Evolutionary conservation across 345 rosid species (phyloP).

Genomic region (Sisymbrium irio): DNA sequence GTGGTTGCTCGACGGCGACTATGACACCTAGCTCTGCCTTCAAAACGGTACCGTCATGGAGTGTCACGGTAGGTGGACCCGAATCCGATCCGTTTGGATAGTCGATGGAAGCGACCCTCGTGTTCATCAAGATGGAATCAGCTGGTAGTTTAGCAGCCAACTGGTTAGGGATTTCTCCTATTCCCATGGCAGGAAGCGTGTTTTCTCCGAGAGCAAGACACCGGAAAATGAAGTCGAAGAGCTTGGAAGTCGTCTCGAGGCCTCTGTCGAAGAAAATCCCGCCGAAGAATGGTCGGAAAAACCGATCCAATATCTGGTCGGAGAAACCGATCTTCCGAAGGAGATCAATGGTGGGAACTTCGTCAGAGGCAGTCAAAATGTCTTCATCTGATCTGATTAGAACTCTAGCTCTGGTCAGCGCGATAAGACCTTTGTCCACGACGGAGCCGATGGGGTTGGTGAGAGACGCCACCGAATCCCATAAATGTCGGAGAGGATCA

Average conservation of each 20-base stretch:
- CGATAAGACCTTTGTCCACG: constrained; percentile 74
- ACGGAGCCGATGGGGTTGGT: constrained; percentile 79
- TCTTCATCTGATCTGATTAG: constrained; percentile 57
- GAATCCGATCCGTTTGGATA: constrained; percentile 32
- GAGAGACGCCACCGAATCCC: constrained; percentile 61
- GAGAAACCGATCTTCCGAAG: constrained; percentile 67
- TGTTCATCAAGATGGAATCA: constrained; percentile 49
- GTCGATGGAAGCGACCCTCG: constrained; percentile 54
- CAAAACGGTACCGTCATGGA: constrained; percentile 55
- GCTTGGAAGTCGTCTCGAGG: constrained; percentile 76
- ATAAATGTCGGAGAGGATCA: constrained; percentile 78
- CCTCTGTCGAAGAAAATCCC: constrained; percentile 82
- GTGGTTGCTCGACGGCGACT: constrained; percentile 82
- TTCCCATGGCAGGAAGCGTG: constrained; percentile 78
- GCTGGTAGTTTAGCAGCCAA: constrained; percentile 56
- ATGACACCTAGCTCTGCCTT: constrained; percentile 61
- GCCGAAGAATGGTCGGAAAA: constrained; percentile 86
- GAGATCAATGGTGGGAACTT: constrained; percentile 52
- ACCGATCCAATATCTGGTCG: constrained; percentile 49
- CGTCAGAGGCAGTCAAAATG: constrained; percentile 48
- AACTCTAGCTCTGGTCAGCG: constrained; percentile 54
- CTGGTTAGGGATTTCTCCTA: constrained; percentile 71
- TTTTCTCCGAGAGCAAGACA: constrained; percentile 92
- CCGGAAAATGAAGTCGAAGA: constrained; percentile 81
- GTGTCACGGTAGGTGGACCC: constrained; percentile 39